Conservation (phyloP, 305 asterid species). For the Stenogyne calaminthoides region DNA sequence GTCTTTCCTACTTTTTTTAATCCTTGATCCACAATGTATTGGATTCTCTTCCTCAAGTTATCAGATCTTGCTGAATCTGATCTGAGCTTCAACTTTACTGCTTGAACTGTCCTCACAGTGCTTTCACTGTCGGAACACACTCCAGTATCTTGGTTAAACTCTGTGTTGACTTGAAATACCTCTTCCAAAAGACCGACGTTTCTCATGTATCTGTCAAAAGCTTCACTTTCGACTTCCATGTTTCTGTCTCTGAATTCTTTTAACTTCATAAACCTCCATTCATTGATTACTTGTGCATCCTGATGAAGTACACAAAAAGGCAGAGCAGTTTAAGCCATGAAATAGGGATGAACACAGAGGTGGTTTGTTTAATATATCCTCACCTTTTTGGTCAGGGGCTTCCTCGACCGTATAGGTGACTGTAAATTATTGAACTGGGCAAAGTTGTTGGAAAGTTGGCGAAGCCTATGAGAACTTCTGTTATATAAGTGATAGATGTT, state of each 20-base stretch:
- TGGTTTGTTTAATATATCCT: conserved; percentile 5
- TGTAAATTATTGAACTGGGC: conserved; percentile 82
- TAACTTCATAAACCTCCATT: conserved; percentile 90
- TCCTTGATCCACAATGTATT: conserved; percentile 71
- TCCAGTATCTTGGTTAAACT: conserved; percentile 39
- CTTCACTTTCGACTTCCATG: conserved; percentile 69
- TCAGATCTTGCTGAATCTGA: conserved; percentile 63
- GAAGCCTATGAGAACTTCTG: conserved; percentile 74
- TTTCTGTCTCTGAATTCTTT: conserved; percentile 76
- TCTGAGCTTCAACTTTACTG: conserved; percentile 61
- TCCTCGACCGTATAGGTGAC: conserved; percentile 69
- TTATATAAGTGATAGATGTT: conserved; percentile 13
- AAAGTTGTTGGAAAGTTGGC: conserved; percentile 86
- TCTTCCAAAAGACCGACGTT: conserved; percentile 74
- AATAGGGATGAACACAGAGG: conserved; percentile 1
- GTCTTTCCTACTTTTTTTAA: conserved; percentile 53
- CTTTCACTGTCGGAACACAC: conserved; percentile 46
- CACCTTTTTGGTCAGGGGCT: conserved; percentile 88
- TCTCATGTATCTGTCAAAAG: conserved; percentile 80
- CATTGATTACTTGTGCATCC: conserved; percentile 86
- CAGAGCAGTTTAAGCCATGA: conserved; percentile 14
- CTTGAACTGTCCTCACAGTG: conserved; percentile 39
- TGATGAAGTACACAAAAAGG: conserved; percentile 30
- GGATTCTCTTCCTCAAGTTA: conserved; percentile 71
- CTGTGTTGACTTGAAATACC: conserved; percentile 58